phyloP scores from a whole-genome alignment of 2,329 filamentous ascomycete species.

The Colletotrichum costaricense region DNA sequence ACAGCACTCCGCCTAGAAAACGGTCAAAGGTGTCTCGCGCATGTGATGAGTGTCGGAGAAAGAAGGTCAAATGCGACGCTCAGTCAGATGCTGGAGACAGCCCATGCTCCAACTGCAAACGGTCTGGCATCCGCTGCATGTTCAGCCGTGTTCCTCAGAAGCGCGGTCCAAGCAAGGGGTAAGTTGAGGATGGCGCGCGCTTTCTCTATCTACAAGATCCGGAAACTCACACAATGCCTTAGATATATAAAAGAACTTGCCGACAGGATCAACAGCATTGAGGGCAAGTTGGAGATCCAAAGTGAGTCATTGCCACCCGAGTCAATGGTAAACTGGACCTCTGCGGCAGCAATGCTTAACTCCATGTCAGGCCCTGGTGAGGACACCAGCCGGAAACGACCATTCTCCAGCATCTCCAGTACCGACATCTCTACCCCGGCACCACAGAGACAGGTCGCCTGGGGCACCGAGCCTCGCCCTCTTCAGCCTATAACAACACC shows the following conservation, averaged over 20 bases:
- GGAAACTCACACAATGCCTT: slow-evolving; percentile 35
- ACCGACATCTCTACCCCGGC: slow-evolving; percentile 48
- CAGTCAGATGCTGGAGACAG: slow-evolving; percentile 78
- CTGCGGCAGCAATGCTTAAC: slow-evolving; percentile 3
- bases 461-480: slow-evolving; percentile 60
- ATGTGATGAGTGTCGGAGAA: slow-evolving; percentile 89
- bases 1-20: slow-evolving; percentile 76
- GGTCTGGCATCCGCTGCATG: slow-evolving; percentile 80
- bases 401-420: slow-evolving; percentile 49
- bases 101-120: slow-evolving; percentile 84
- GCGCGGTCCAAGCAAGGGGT: slow-evolving; percentile 89
- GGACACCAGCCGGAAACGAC: slow-evolving; percentile 44
- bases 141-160: slow-evolving; percentile 92
- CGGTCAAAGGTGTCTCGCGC: slow-evolving; percentile 88
- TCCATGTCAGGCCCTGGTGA: slow-evolving; percentile 32
- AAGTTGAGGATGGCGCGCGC: slow-evolving; percentile 42
- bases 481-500: slow-evolving; percentile 54
- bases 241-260: slow-evolving; percentile 94
- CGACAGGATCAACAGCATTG: slow-evolving; percentile 84
- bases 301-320: slow-evolving; percentile 18
- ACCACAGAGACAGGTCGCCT: slow-evolving; percentile 55
- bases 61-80: slow-evolving; percentile 92
- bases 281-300: slow-evolving; percentile 76
- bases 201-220: background rate
- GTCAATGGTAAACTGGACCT: background rate